These are phyloP conservation scores for Persicaria tinctoria DNA, from an alignment of 148 eudicot genomes.

Conservation along the genomic window DNA sequence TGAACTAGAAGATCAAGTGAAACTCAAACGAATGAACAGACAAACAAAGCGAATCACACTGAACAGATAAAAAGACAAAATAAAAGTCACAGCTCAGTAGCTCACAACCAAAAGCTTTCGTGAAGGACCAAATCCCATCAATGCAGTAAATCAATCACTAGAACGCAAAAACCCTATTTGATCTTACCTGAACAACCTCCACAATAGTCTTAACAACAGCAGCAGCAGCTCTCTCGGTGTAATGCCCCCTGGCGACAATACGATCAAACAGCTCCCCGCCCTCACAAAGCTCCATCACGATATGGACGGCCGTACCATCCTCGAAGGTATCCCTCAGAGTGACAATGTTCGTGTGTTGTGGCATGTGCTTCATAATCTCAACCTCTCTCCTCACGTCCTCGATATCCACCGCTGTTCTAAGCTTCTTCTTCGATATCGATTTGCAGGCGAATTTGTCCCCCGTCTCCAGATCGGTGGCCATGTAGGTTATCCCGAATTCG, in stretches of 20 bases:
- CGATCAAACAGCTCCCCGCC: slow-evolving; percentile 53
- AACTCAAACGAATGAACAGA: background rate
- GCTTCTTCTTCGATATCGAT: slow-evolving; percentile 46
- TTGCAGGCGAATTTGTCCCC: slow-evolving; percentile 43
- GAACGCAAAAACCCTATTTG: background rate
- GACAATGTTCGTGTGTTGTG: slow-evolving; percentile 41
- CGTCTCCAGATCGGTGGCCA: slow-evolving; percentile 34
- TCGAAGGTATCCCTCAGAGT: slow-evolving; percentile 40
- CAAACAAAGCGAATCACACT: background rate
- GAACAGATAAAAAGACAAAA: background rate
- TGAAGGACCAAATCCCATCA: background rate
- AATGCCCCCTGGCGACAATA: slow-evolving; percentile 56
- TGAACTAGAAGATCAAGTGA: background rate
- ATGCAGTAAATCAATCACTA: background rate
- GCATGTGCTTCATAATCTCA: slow-evolving; percentile 51
- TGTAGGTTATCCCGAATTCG: slow-evolving; percentile 44
- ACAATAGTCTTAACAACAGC: slow-evolving; percentile 39
- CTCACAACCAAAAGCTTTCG: background rate
- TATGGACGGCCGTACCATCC: slow-evolving; percentile 46
- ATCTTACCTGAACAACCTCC: slow-evolving; percentile 43
- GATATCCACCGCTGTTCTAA: slow-evolving; percentile 40
- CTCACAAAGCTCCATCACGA: slow-evolving; percentile 55
- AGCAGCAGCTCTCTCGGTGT: slow-evolving; percentile 51
- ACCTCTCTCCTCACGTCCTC: slow-evolving; percentile 58
- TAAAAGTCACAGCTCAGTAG: background rate